Evolutionary conservation across 371 early-diverging fungal species (phyloP).

Genomic region (Dentiscutata heterogama): DNA sequence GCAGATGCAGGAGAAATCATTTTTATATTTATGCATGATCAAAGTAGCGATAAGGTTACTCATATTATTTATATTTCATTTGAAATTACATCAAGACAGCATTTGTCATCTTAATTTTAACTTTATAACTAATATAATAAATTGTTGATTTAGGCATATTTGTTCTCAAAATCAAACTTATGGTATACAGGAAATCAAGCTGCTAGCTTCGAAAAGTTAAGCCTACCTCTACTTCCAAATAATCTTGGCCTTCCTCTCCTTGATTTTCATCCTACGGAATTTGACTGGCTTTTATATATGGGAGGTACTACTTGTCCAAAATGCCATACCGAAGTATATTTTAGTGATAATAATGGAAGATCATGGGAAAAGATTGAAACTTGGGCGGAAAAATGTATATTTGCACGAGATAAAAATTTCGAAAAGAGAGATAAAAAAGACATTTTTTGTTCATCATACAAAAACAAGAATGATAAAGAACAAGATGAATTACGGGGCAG

Average conservation of each 20-base stretch:
- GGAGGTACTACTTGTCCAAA: constrained; percentile 63
- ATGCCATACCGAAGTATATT: constrained; percentile 75
- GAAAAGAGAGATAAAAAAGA: constrained; percentile 67
- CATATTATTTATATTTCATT: background rate
- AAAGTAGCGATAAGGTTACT: constrained; percentile 43
- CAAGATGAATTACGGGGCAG: constrained; percentile 55
- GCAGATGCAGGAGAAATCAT: constrained; percentile 48
- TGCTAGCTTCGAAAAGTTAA: constrained; percentile 63
- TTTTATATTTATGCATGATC: constrained; percentile 63
- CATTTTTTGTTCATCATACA: constrained; percentile 78
- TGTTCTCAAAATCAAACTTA: constrained; percentile 66
- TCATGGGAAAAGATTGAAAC: constrained; percentile 81
- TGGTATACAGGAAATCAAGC: constrained; percentile 79
- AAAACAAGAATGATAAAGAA: constrained; percentile 66
- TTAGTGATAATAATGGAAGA: constrained; percentile 77
- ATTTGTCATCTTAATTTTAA: background rate
- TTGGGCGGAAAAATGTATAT: constrained; percentile 89
- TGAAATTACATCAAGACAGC: background rate
- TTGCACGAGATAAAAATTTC: constrained; percentile 68
- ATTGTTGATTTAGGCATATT: constrained; percentile 67
- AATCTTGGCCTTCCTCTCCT: constrained; percentile 66
- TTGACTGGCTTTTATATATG: constrained; percentile 84
- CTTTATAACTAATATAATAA: constrained; percentile 46
- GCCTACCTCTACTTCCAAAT: constrained; percentile 74
- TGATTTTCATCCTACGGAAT: constrained; percentile 85